These are phyloP conservation scores for Spergularia bocconei DNA, from an alignment of 148 eudicot species.

Conservation along the genomic window DNA sequence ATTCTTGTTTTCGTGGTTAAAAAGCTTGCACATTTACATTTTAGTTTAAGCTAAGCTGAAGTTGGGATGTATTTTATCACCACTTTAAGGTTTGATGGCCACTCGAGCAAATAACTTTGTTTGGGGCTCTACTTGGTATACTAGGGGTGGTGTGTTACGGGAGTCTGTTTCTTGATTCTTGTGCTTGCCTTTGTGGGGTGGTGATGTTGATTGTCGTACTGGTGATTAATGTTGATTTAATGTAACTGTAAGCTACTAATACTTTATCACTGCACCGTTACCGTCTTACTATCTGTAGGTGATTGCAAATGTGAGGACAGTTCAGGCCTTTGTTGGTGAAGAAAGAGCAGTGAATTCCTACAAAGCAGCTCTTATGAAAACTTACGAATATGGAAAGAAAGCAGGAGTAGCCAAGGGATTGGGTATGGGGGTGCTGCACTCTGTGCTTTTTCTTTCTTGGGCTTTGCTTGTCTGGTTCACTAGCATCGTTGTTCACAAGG, in stretches of 20 bases:
- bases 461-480: conserved; percentile 96
- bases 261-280: neutral
- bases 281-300: conserved; percentile 41
- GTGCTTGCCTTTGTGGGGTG: neutral
- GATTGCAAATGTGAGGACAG: conserved; percentile 93
- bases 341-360: conserved; percentile 76
- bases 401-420: conserved; percentile 95
- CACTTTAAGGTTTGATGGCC: neutral
- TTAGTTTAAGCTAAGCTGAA: neutral
- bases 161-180: neutral
- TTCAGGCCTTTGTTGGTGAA: conserved; percentile 94
- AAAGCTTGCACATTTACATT: neutral
- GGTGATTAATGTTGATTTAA: neutral
- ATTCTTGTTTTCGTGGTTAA: neutral
- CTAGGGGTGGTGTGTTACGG: neutral
- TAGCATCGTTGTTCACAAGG: conserved; percentile 83
- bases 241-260: neutral
- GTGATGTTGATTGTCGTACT: neutral
- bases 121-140: neutral
- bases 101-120: neutral
- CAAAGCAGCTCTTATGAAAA: conserved; percentile 54
- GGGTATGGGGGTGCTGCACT: conserved; percentile 83
- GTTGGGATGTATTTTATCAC: neutral
- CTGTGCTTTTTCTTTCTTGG: conserved; percentile 94
- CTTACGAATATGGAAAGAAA: conserved; percentile 77